Evolutionary conservation across 495 filamentous ascomycete species (phyloP), one percentile per base, ranked within the genome.

Genomic region (Aspergillus cristatus): DNA sequence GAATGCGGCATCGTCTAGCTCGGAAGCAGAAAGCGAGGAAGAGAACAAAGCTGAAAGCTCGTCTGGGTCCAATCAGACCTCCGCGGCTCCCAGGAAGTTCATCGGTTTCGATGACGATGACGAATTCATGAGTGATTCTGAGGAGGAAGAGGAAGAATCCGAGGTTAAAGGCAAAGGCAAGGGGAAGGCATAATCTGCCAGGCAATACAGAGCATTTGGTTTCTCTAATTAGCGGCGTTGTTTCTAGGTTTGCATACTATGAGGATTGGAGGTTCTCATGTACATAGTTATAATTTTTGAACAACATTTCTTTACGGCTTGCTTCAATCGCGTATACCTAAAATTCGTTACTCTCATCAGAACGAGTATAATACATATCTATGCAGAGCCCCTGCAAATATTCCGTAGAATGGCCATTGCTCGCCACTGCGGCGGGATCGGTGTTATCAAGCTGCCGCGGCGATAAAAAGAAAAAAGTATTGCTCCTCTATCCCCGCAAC

Each of bases 81-180:
- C 20, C 20, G 20, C 54, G 8, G 37, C 26, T 16, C 47, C 28
- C 18, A 60, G 65, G 43, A 76, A 64, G 7, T 91, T 84, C 53
- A 77, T 84, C 43, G 87, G 87, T 3, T 95, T 91, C 50, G 88
- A 94, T 53, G 86, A 91, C 30, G 88, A 94, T 39, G 82, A 89
- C 43, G 88, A 91, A 47, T 90, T 85, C 40, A 86, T 88, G 81
- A 90, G 78, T 28, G 79, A 84, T 33, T 81, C 81, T 0, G 81
- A 84, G 15, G 78, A 79, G 33, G 71, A 70, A 15, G 54, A 63
- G 11, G 28, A 30, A n/a, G 20, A 24, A 8, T 8, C 20, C 20
- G 50, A 60, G 10, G 50, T 40, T 18, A 66, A 69, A 47, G 67
- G 42, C 20, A 66, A 69, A 47, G 67, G 56, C 15, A 62, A 67